Percentiles rank a stretch among this genome's conserved stretches.
Conservation (phyloP, 768 basidiomycete species). For the Tylopilus subfusipes region DNA sequence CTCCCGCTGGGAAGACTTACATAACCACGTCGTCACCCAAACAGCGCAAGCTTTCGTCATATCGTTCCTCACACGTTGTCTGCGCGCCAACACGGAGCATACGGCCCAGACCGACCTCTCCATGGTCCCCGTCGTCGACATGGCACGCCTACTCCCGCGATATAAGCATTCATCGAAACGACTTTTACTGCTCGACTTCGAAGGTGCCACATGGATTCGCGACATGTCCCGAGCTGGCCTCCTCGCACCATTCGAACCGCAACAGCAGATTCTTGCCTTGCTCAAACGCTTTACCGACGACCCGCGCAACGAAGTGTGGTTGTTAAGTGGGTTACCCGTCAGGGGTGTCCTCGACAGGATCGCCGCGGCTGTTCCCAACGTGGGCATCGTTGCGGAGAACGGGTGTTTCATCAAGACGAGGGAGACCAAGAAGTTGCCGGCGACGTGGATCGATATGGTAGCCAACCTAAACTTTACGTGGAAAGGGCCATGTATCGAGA, state of each 20-base stretch:
- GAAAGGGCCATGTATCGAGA: constrained; percentile 79
- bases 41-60: constrained; percentile 82
- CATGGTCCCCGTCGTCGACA: constrained; percentile 40
- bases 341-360: constrained; percentile 62
- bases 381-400: constrained; percentile 88
- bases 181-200: constrained; percentile 72
- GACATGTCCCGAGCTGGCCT: constrained; percentile 50
- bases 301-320: constrained; percentile 72
- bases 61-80: constrained; percentile 70
- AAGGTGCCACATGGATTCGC: constrained; percentile 73
- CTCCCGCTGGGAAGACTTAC: constrained; percentile 81
- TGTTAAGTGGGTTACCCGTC: constrained; percentile 71
- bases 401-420: constrained; percentile 78
- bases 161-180: constrained; percentile 65
- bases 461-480: constrained; percentile 74
- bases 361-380: constrained; percentile 53
- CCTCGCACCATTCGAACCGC: constrained; percentile 39
- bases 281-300: constrained; percentile 61
- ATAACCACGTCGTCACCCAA: constrained; percentile 82
- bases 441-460: constrained; percentile 75
- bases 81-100: constrained; percentile 73
- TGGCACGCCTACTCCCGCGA: constrained; percentile 55
- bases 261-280: constrained; percentile 40
- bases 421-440: constrained; percentile 30
- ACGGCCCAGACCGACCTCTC: constrained; percentile 29